A percentile compares a stretch with the other conserved stretches of the same genome.
phyloP scores from a whole-genome alignment of 2,329 filamentous ascomycete genomes.

The Fusarium subglutinans region DNA sequence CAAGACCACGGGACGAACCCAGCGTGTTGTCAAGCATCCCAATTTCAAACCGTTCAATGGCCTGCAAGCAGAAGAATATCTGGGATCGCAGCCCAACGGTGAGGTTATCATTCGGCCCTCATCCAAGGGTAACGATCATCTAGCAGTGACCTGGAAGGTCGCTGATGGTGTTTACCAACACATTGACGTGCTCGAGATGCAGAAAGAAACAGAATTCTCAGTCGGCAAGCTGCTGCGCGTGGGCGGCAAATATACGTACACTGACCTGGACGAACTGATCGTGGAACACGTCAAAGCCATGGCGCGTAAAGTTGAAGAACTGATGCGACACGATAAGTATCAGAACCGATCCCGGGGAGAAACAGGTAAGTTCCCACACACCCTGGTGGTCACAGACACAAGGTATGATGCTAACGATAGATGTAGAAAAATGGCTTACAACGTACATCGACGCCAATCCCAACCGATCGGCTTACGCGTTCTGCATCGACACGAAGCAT shows the following conservation, averaged over 20 bases:
- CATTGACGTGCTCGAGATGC: conserved; percentile 94
- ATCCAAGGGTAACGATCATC: conserved; percentile 93
- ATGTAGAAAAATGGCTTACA: conserved; percentile 88
- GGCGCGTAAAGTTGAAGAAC: conserved; percentile 96
- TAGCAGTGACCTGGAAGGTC: conserved; percentile 98
- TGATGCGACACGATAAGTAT: conserved; percentile 95
- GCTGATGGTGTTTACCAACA: conserved; percentile 96
- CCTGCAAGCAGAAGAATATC: conserved; percentile 89
- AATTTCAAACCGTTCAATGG: conserved; percentile 95
- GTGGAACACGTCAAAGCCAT: conserved; percentile 97
- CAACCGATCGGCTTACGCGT: conserved; percentile 90
- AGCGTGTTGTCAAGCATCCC: conserved; percentile 97
- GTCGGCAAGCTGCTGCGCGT: conserved; percentile 88
- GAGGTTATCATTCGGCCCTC: conserved; percentile 96
- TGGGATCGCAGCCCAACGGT: conserved; percentile 84
- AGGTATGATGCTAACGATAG: conserved; percentile 30
- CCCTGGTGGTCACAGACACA: background rate
- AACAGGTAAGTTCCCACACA: conserved; percentile 75
- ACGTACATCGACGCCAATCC: conserved; percentile 98
- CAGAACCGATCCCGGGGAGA: conserved; percentile 82
- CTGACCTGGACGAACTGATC: conserved; percentile 95
- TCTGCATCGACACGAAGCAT: conserved; percentile 92
- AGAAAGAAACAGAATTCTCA: conserved; percentile 97
- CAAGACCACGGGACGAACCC: conserved; percentile 82
- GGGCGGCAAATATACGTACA: conserved; percentile 89